Conservation (phyloP, 257 asterid genomes). For the Solanum clarkiae region DNA sequence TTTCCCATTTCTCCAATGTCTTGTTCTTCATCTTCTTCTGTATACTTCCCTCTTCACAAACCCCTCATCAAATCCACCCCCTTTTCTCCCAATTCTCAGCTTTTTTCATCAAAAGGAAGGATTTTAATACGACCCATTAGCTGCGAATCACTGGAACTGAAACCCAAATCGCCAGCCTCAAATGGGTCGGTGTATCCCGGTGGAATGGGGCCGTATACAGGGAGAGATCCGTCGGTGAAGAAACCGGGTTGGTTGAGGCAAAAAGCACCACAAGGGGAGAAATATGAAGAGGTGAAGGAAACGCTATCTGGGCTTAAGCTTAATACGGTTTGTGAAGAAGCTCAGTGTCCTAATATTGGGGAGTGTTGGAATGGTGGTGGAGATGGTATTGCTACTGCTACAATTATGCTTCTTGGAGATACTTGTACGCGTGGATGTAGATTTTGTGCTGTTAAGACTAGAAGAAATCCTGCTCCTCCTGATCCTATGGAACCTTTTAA, state of each 20-base stretch:
- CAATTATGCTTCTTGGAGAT: conserved; percentile 92
- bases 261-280: conserved; percentile 95
- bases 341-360: conserved; percentile 96
- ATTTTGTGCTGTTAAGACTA: conserved; percentile 94
- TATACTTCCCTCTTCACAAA: background rate
- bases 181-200: conserved; percentile 28
- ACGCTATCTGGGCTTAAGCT: conserved; percentile 69
- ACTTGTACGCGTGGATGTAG: conserved; percentile 97
- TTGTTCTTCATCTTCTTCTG: background rate
- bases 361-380: conserved; percentile 99
- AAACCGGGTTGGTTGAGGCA: conserved; percentile 91
- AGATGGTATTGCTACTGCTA: conserved; percentile 92
- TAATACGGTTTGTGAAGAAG: conserved; percentile 91
- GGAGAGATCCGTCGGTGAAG: conserved; percentile 70
- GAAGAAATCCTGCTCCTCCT: conserved; percentile 85
- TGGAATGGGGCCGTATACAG: conserved; percentile 60
- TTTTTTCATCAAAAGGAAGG: background rate
- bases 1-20: background rate
- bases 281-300: conserved; percentile 76
- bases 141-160: conserved; percentile 17
- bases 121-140: conserved; percentile 1
- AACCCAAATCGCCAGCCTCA: background rate
- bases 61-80: background rate
- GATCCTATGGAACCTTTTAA: conserved; percentile 93
- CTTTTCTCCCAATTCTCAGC: background rate